phyloP scores from a whole-genome alignment of 805 yeast genomes.

The Tetrapisispora iriomotensis region DNA sequence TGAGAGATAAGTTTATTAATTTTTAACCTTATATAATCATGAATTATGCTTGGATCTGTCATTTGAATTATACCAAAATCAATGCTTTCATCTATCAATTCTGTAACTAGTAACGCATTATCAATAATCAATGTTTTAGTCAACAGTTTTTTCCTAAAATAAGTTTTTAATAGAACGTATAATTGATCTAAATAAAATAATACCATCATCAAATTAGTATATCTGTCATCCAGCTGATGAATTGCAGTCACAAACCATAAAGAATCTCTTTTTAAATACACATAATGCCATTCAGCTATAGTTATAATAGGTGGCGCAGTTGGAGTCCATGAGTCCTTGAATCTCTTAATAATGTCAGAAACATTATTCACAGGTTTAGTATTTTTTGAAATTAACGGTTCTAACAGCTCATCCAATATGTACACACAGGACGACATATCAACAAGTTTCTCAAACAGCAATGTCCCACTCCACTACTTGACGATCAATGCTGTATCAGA shows the following conservation, averaged over 20 bases:
- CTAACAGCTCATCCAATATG: conserved; percentile 24
- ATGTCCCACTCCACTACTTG: neutral
- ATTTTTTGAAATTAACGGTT: conserved; percentile 21
- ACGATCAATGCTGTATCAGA: neutral
- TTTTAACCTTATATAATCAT: conserved; percentile 64
- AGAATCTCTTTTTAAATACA: conserved; percentile 20
- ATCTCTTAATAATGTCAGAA: conserved; percentile 12
- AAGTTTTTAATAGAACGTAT: conserved; percentile 17
- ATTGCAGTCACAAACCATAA: conserved; percentile 17
- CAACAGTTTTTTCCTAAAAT: conserved; percentile 25
- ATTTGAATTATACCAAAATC: conserved; percentile 83
- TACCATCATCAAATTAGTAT: conserved; percentile 14
- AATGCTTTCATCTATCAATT: conserved; percentile 80
- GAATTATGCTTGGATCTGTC: conserved; percentile 67
- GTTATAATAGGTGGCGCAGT: conserved; percentile 14
- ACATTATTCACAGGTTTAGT: conserved; percentile 19
- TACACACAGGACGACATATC: conserved; percentile 21
- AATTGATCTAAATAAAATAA: conserved; percentile 22
- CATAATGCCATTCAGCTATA: conserved; percentile 11
- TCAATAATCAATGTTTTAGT: conserved; percentile 57
- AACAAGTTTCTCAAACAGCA: neutral
- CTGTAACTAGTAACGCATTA: conserved; percentile 66
- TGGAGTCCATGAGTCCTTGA: conserved; percentile 12
- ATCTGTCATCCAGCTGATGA: conserved; percentile 6
- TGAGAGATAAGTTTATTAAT: conserved; percentile 28